Evolutionary conservation across 176 grass and related monocot species (phyloP).

Genomic region (Oryza longistaminata): DNA sequence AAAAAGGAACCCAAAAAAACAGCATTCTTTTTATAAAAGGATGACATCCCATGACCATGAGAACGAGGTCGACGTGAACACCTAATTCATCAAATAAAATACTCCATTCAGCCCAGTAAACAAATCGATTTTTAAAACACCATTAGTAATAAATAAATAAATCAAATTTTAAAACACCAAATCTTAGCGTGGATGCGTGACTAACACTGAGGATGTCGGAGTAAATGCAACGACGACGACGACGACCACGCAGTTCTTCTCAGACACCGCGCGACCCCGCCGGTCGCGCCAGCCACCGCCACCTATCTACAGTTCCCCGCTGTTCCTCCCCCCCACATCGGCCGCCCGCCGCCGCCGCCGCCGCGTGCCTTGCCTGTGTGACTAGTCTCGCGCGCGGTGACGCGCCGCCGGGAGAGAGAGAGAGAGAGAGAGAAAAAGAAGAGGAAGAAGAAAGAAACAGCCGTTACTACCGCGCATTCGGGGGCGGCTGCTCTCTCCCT

Average conservation of each 20-base stretch:
- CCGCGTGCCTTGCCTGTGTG: no score
- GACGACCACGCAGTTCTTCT: background rate
- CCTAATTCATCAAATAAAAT: background rate
- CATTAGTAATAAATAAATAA: no score
- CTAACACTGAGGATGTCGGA: no score
- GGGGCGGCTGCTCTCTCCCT: conserved; percentile 4
- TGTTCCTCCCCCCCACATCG: conserved; percentile 10
- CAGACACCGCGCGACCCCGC: background rate
- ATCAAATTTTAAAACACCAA: no score
- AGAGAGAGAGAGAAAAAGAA: no score
- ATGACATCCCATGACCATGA: background rate
- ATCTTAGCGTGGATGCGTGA: no score
- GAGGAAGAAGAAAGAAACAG: conserved; percentile 6
- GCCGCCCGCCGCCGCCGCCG: conserved; percentile 10
- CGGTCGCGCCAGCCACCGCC: background rate
- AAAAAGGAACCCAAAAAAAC: background rate
- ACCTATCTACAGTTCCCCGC: background rate
- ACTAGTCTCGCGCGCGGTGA: background rate
- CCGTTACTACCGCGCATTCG: conserved; percentile 30
- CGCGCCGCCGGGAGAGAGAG: background rate
- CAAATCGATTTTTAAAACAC: no score
- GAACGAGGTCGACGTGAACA: background rate
- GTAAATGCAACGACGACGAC: background rate
- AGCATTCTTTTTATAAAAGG: background rate
- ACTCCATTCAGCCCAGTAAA: no score